Evolutionary conservation across 176 grass and related monocot genomes (phyloP).

Genomic region (Hordeum vulgare): DNA sequence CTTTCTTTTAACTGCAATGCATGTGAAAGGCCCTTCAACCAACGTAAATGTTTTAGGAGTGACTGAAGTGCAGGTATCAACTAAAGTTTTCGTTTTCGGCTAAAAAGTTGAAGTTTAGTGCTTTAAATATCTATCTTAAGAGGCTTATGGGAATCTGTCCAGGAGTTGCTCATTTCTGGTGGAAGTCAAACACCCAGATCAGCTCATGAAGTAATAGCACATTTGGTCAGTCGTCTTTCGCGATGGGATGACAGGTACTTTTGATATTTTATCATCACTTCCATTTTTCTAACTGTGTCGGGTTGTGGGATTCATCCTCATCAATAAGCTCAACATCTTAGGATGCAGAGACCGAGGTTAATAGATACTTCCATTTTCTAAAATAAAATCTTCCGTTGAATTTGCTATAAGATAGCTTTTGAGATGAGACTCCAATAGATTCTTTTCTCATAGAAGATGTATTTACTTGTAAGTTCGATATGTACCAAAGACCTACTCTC

Average conservation of each 20-base stretch:
- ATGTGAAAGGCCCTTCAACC: slow-evolving; percentile 76
- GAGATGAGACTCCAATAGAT: neutral
- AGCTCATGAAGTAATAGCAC: slow-evolving; percentile 90
- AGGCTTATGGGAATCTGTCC: slow-evolving; percentile 22
- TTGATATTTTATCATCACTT: neutral
- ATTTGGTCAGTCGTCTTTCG: slow-evolving; percentile 84
- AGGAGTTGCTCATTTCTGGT: slow-evolving; percentile 93
- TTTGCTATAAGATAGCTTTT: neutral
- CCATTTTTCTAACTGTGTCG: neutral
- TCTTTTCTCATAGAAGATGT: neutral
- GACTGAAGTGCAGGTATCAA: slow-evolving; percentile 94
- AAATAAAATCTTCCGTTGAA: neutral
- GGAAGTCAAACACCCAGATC: slow-evolving; percentile 84
- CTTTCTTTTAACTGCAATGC: slow-evolving; percentile 81
- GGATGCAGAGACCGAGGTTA: too few relatives aligned
- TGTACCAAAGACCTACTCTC: too few relatives aligned
- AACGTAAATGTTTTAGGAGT: slow-evolving; percentile 91
- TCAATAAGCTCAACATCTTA: neutral
- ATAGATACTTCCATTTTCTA: too few relatives aligned
- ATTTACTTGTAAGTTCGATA: neutral
- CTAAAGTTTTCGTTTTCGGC: neutral
- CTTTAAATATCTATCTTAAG: neutral
- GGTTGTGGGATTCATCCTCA: neutral
- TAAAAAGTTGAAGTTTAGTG: neutral
- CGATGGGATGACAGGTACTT: slow-evolving; percentile 89